Evolutionary conservation across 805 yeast species (phyloP), one percentile per base, ranked within the genome.

Genomic region (Phaffomyces antillensis): DNA sequence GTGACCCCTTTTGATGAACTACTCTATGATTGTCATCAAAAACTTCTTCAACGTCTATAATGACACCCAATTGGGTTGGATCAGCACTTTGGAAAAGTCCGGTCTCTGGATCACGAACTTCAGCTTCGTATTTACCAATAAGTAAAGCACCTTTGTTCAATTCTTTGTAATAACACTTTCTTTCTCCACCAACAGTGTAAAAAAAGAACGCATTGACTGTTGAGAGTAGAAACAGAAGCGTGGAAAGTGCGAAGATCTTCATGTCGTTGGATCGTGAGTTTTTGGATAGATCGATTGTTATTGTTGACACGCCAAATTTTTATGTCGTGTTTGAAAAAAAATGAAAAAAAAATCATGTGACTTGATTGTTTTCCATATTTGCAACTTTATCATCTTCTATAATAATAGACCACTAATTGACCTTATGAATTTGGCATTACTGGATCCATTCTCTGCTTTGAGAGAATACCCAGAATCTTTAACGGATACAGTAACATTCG

Each of bases 391-490:
- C 34, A 15, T 10, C 17, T n/a, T 32, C 9, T 16, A 12, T 8
- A 32, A 13, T 30, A 8, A 32, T 5, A 32, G 10, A 16, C 17
- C 7, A 9, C 15, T 23, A 23, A 18, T 23, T 11, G 6, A 20
- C n/a, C 10, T 35, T 25, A 86, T 86, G 93, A 90, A 90, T 62
- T 68, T 89, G 31, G 72, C 93, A 10, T 71, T 91, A 23, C 77
- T 86, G 51, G 98, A 90, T 63, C 97, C 97, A 4, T 87, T 88
- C 62, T 79, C 91, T 2, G 89, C 91, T 20, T 83, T 95, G 18
- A 88, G 87, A 57, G 98, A 90, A 59, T 90, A 77, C 55, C 98
- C 98, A 0, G 96, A 90, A 49, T 75, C 83, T 2, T 73, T 87
- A n/a, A 75, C 84, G 2, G 80, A 80, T 48, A 80, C 90, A 0